Conservation (phyloP, 208 protist genomes). For the Phytomonas sp. region DNA sequence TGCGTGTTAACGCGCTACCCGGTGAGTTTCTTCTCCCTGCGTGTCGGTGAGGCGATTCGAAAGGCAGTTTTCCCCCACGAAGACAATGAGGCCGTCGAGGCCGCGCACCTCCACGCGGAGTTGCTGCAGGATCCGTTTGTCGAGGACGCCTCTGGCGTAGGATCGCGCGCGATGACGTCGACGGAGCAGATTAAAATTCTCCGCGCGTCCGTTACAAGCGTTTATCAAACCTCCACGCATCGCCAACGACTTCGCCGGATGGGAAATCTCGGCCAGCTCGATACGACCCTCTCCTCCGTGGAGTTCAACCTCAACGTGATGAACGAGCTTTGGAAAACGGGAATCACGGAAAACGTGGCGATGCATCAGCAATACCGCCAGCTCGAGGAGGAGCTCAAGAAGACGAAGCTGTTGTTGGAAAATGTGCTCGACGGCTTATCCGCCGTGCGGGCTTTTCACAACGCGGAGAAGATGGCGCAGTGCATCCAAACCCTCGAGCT, state of each 20-base stretch:
- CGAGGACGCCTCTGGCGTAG: slow-evolving; percentile 50
- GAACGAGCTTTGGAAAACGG: slow-evolving; percentile 68
- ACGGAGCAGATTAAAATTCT: slow-evolving; percentile 42
- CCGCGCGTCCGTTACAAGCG: slow-evolving; percentile 55
- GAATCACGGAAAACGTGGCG: slow-evolving; percentile 65
- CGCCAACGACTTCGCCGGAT: slow-evolving; percentile 33
- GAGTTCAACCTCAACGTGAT: slow-evolving; percentile 74
- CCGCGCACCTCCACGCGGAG: slow-evolving; percentile 33
- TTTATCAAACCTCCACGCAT: slow-evolving; percentile 58
- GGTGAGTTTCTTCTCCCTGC: slow-evolving; percentile 35
- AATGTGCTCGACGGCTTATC: slow-evolving; percentile 78
- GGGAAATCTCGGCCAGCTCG: slow-evolving; percentile 22
- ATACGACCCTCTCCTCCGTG: slow-evolving; percentile 60
- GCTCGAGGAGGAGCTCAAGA: slow-evolving; percentile 41
- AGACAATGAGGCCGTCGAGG: slow-evolving; percentile 7
- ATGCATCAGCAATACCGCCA: slow-evolving; percentile 74
- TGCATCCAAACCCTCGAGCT: slow-evolving; percentile 77
- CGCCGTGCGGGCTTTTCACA: slow-evolving; percentile 44
- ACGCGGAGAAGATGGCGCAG: slow-evolving; percentile 24
- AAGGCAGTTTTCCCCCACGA: slow-evolving; percentile 23
- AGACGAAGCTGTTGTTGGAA: slow-evolving; percentile 44
- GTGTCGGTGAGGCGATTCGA: slow-evolving; percentile 35
- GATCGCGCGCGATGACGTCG: slow-evolving; percentile 36
- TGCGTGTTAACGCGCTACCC: slow-evolving; percentile 70
- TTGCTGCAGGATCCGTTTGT: slow-evolving; percentile 41